A percentile compares a stretch with the other conserved stretches of the same genome.
Conservation (phyloP, 1,139 yeast species). For the Blastobotrys petasosporus region DNA sequence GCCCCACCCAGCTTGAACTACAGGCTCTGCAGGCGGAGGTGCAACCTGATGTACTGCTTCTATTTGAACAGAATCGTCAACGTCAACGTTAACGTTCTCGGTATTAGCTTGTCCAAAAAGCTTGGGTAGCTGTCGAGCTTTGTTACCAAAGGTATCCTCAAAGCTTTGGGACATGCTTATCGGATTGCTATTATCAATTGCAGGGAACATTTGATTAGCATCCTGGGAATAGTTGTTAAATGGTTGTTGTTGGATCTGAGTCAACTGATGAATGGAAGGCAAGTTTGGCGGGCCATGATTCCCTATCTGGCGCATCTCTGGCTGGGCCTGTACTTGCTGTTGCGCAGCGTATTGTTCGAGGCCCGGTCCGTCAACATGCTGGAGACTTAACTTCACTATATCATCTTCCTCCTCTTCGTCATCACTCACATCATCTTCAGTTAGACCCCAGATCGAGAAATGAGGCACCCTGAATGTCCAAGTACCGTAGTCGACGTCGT, state of each 20-base stretch:
- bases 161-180: too few species aligned
- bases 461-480: constrained; percentile 87
- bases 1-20: constrained; percentile 9
- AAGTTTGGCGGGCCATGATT: neutral
- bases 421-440: constrained; percentile 49
- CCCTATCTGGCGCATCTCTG: neutral
- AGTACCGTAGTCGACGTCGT: constrained; percentile 65
- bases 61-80: neutral
- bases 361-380: neutral
- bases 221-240: neutral
- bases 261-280: neutral
- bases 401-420: constrained; percentile 43
- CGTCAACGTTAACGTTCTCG: neutral
- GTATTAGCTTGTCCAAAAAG: too few species aligned
- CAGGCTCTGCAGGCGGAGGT: too few species aligned
- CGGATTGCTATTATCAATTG: constrained; percentile 2
- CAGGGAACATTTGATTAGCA: too few species aligned
- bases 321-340: neutral
- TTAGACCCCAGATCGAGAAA: constrained; percentile 89
- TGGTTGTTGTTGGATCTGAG: neutral
- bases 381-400: neutral
- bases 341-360: neutral
- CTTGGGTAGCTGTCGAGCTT: too few species aligned
- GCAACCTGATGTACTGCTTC: neutral
- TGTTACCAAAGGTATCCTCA: constrained; percentile 14